Base-by-base conservation (phyloP, 2,329 filamentous ascomycete genomes). In the Ustulina deusta region DNA sequence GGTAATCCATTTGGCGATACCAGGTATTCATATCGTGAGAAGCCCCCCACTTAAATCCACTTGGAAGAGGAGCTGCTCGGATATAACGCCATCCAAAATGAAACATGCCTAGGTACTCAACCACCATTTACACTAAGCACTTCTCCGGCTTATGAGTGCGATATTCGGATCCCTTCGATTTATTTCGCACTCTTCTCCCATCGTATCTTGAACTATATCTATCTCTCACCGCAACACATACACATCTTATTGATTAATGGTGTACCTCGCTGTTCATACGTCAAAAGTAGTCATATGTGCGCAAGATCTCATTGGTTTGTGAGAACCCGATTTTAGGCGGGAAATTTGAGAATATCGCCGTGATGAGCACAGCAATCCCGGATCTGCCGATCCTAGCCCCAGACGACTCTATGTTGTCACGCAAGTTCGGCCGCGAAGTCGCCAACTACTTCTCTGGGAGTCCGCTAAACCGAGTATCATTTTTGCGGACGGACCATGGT, bases 371-470 rank as follows among this genome's bases (percentile, higher is more conserved):
- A 36, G 58, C 72, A 66, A 78, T 81, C 38, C 85, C 86, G 64
- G 80, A 83, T 72, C 79, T 84, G 63, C 79, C 83, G 62, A 71
- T 77, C 57, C 79, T 85, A 69, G 76, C 78, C 68, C 79, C 80
- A 79, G 80, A 87, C 79, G 82, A 85, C 79, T 88, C 86, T 13
- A 93, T 93, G 89, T 84, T 96, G 75, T 88, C 89, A 73, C 85
- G 88, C 66, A 93, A 90, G 77, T 95, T 94, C 80, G 93, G 93
- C 79, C 90, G 87, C 72, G 93, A 95, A 80, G 84, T 93, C 69
- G 87, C 90, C 77, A 96, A 95, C 81, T 96, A 96, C 86, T 96
- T 94, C 81, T 89, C 91, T 57, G 91, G 92, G 72, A 91, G 88
- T 62, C 91, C 90, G 6, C 81, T 95, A 65, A 95, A 96, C 82